Percentiles rank a stretch among this genome's conserved stretches.
phyloP scores from a whole-genome alignment of 1,139 yeast genomes.

The Diutina pseudorugosa region DNA sequence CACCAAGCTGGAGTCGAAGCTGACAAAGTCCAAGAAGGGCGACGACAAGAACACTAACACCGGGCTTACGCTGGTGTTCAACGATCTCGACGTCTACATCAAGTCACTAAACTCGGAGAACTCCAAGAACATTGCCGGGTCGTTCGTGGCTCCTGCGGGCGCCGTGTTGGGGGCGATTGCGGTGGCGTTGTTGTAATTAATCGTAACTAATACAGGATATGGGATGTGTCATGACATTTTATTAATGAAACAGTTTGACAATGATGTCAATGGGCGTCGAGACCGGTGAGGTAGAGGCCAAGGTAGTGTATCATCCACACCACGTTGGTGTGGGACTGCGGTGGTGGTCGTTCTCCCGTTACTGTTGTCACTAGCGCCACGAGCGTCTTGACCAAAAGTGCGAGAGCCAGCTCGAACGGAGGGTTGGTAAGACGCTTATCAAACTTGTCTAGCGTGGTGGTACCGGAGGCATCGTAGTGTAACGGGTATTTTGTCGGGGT shows the following conservation, averaged over 20 bases:
- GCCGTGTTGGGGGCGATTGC: conserved; percentile 25
- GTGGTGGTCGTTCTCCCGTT: not conserved
- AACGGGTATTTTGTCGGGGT: not conserved
- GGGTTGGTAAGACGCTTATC: not conserved
- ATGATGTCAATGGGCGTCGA: too few species aligned
- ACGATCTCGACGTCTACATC: not conserved
- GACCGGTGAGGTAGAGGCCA: conserved; percentile 24
- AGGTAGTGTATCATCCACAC: conserved; percentile 32
- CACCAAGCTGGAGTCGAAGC: not conserved
- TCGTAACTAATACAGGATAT: not conserved
- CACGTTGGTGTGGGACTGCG: conserved; percentile 27
- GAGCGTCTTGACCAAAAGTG: not conserved
- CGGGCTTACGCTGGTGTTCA: not conserved
- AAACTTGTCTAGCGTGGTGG: not conserved
- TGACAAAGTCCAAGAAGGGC: not conserved
- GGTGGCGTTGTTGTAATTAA: conserved; percentile 20
- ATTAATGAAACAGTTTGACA: too few species aligned
- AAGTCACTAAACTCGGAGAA: not conserved
- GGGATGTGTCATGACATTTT: too few species aligned
- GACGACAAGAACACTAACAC: not conserved
- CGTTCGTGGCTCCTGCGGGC: conserved; percentile 19
- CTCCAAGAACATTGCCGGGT: conserved; percentile 8
- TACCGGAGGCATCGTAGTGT: not conserved
- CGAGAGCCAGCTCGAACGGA: not conserved
- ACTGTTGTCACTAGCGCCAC: not conserved